Evolutionary conservation across 805 yeast genomes (phyloP), one percentile per base, ranked within the genome.

Genomic region (Hanseniaspora vineae): DNA sequence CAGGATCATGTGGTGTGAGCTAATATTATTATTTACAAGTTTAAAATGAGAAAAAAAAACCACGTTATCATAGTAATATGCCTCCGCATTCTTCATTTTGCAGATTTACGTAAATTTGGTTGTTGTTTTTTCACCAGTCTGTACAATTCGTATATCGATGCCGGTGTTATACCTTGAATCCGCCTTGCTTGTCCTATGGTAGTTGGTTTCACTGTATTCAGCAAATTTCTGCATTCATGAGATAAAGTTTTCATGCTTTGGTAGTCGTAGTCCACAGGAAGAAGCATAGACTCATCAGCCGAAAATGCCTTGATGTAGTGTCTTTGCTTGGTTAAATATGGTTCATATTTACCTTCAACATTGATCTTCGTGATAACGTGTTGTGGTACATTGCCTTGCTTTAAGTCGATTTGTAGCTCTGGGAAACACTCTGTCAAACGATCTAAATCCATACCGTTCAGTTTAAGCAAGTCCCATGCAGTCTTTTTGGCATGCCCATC

Each of bases 101-200:
- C 29, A 23, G 29, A 8, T 4, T 8, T 4, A 23, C 29, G 29
- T 8, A 23, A 23, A 23, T 8, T 23, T 23, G 29, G 29, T 51
- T 37, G 40, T 18, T 37, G 40, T 6, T 18, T 18, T 10, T 37
- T 37, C 4, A 37, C 40, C 19, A 37, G 10, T 37, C 17, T n/a
- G 17, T 37, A 37, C 11, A 37, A 10, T 15, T 37, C 40, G 11
- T 37, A 37, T 10, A 37, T 37, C 12, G 40, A 37, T 10, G 40
- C 40, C 17, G 97, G 96, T 0, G 97, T 90, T 2, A 92, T 80
- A 0, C 98, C 97, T 58, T 92, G 95, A 12, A 90, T 83, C 55
- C 97, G 72, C 60, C 95, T 74, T 0, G 97, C 97, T 61, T 92
- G 97, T 0, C 97, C 97, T 42, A 92, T 77, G 0, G 97, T 92